Evolutionary conservation across 176 grass and related monocot genomes (phyloP).

Genomic region (Rhynchospora pubera): DNA sequence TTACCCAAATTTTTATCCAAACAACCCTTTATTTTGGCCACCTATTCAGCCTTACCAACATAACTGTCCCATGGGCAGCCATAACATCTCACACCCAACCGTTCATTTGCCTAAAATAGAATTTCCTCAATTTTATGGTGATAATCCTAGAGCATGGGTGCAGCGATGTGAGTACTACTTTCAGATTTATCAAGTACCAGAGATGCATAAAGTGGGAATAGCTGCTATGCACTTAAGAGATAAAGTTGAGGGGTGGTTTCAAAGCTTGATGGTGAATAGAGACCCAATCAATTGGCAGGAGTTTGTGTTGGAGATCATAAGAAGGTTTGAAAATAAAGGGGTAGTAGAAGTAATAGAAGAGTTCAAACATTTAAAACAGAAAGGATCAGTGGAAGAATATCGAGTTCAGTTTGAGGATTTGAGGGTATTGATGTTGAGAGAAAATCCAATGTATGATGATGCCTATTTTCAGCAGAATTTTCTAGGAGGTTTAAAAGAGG

Average conservation of each 20-base stretch:
- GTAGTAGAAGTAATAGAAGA: background rate
- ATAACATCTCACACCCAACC: too few species aligned
- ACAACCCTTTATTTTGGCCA: too few species aligned
- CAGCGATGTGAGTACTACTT: background rate
- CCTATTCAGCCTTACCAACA: too few species aligned
- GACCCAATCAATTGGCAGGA: background rate
- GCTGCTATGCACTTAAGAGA: background rate
- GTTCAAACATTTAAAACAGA: background rate
- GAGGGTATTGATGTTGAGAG: background rate
- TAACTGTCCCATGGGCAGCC: too few species aligned
- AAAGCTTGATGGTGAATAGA: background rate
- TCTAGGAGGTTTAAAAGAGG: background rate
- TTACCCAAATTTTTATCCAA: too few species aligned
- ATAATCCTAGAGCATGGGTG: background rate
- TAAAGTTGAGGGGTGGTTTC: background rate
- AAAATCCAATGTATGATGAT: background rate
- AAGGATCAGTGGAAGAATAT: background rate
- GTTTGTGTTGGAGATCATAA: background rate
- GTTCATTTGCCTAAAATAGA: background rate
- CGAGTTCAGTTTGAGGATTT: background rate
- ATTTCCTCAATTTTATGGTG: background rate
- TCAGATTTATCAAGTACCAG: background rate
- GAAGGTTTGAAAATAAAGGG: background rate
- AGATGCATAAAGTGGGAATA: background rate
- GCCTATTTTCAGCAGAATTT: background rate